Percentiles rank a stretch among this genome's conserved stretches.
phyloP scores from a whole-genome alignment of 2,329 filamentous ascomycete species.

The Ascochyta viciae-villosae region DNA sequence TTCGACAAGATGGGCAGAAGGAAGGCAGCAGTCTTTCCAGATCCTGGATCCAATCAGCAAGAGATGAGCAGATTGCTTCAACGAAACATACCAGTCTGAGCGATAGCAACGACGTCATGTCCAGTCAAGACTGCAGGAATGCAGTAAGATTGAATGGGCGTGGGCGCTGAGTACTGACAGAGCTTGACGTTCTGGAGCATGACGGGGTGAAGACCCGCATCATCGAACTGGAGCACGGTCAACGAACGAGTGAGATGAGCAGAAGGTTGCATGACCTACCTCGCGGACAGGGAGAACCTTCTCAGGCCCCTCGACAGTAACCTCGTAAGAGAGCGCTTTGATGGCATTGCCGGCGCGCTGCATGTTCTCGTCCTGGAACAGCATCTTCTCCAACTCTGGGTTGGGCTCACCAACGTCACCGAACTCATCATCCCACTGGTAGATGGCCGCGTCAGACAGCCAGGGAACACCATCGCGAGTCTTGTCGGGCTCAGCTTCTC shows the following conservation, averaged over 20 bases:
- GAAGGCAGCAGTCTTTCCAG: conserved; percentile 94
- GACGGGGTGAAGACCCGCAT: conserved; percentile 83
- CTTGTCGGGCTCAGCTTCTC: conserved; percentile 30
- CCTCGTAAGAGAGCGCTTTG: conserved; percentile 63
- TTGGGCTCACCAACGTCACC: conserved; percentile 83
- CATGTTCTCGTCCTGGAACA: conserved; percentile 69
- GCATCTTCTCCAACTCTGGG: conserved; percentile 72
- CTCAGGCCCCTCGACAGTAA: conserved; percentile 58
- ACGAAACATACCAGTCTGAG: conserved; percentile 79
- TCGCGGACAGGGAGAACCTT: conserved; percentile 57
- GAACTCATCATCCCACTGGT: conserved; percentile 84
- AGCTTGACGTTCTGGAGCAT: conserved; percentile 80
- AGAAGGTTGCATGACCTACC: conserved; percentile 50
- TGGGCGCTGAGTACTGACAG: conserved; percentile 74
- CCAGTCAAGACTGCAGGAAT: conserved; percentile 80
- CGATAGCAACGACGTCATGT: conserved; percentile 84
- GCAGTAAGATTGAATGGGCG: conserved; percentile 85
- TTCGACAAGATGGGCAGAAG: conserved; percentile 87
- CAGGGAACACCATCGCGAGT: conserved; percentile 45
- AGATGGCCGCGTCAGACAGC: conserved; percentile 68
- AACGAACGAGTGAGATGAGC: neutral
- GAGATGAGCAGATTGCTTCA: neutral
- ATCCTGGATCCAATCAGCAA: conserved; percentile 65
- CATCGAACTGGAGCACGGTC: conserved; percentile 62
- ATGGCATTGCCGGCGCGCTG: conserved; percentile 68